phyloP scores from a whole-genome alignment of 495 filamentous ascomycete species.

The Chaetomium tenue region DNA sequence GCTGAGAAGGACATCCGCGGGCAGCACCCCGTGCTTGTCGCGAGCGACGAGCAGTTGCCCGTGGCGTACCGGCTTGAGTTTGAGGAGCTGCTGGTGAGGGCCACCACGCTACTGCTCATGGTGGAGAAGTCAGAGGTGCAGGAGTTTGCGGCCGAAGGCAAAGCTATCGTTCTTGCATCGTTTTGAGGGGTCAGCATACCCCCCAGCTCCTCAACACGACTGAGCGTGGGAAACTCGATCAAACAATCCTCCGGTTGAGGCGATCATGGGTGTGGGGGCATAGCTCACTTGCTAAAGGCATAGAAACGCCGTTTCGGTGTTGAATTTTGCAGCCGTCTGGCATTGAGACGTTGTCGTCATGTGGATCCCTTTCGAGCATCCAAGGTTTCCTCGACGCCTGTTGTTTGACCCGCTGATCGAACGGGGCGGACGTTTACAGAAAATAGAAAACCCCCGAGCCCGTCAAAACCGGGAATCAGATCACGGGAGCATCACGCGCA shows the following conservation, averaged over 20 bases:
- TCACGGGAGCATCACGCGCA: neutral
- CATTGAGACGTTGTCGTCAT: constrained; percentile 4
- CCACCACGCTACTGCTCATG: constrained; percentile 56
- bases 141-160: constrained; percentile 49
- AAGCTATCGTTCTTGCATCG: constrained; percentile 59
- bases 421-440: neutral
- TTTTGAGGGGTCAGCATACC: constrained; percentile 29
- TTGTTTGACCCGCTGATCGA: constrained; percentile 4
- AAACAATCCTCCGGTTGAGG: neutral
- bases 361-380: neutral
- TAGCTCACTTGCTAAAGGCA: neutral
- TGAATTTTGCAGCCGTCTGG: constrained; percentile 1
- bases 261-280: neutral
- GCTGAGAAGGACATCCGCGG: constrained; percentile 31
- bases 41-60: constrained; percentile 54
- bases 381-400: constrained; percentile 2
- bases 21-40: constrained; percentile 47
- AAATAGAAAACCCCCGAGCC: neutral
- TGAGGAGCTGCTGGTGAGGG: constrained; percentile 62
- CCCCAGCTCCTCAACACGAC: neutral
- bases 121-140: constrained; percentile 57
- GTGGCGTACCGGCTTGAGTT: constrained; percentile 61
- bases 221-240: neutral
- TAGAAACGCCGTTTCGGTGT: constrained; percentile 19
- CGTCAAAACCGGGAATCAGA: neutral